A percentile compares a stretch with the other conserved stretches of the same genome.
Evolutionary conservation across 1,284 basidiomycete genomes (phyloP).

Genomic region (Ustilago nuda): DNA sequence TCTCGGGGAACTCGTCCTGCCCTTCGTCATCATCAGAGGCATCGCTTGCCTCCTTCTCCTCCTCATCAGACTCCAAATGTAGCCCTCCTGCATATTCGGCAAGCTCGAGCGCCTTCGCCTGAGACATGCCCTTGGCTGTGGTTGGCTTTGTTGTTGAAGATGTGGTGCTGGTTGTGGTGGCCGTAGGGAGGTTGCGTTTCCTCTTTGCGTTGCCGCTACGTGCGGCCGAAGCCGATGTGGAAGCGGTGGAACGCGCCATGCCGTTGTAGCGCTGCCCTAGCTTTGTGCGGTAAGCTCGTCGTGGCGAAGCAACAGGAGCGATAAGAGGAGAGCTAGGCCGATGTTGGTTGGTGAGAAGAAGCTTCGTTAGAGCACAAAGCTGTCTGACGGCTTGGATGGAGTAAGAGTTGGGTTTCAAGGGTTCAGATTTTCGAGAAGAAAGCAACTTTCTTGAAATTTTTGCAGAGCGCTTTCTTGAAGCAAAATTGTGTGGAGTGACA

Average conservation of each 20-base stretch:
- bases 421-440: conserved; percentile 31
- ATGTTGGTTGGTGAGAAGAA: conserved; percentile 1
- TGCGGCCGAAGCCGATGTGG: conserved; percentile 33
- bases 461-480: conserved; percentile 9
- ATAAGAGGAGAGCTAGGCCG: not conserved
- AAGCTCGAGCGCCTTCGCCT: conserved; percentile 32
- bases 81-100: conserved; percentile 31
- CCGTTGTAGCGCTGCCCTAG: conserved; percentile 7
- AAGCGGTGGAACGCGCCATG: conserved; percentile 37
- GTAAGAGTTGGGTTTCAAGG: conserved; percentile 1
- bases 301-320: not conserved
- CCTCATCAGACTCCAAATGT: conserved; percentile 51
- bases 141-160: conserved; percentile 8
- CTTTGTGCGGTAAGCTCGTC: not conserved
- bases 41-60: conserved; percentile 37
- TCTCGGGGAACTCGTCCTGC: conserved; percentile 72
- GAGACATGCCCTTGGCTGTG: conserved; percentile 24
- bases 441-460: conserved; percentile 28
- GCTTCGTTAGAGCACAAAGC: not conserved
- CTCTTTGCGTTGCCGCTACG: conserved; percentile 43
- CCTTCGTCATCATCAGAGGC: conserved; percentile 45
- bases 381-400: not conserved
- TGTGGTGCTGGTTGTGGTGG: conserved; percentile 12
- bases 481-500: conserved; percentile 29
- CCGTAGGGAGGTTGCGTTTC: conserved; percentile 31